Evolutionary conservation across 805 yeast species (phyloP).

Genomic region (Yarrowia sp.): DNA sequence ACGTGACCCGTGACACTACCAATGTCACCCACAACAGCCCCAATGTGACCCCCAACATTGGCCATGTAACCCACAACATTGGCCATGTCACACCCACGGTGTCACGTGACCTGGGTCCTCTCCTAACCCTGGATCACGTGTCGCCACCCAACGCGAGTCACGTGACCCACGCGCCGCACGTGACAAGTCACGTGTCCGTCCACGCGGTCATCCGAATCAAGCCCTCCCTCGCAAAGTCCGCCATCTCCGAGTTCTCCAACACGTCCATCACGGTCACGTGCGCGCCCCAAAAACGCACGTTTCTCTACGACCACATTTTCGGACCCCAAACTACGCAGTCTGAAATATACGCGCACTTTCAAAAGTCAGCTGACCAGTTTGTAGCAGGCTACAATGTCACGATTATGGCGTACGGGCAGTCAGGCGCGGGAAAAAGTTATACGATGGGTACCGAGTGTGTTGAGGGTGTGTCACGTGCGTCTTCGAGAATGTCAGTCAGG

Average conservation of each 20-base stretch:
- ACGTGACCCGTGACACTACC: too few species aligned
- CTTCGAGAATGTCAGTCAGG: neutral
- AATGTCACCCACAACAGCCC: too few species aligned
- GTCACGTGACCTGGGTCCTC: neutral
- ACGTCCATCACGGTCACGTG: slow-evolving; percentile 22
- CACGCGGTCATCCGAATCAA: slow-evolving; percentile 36
- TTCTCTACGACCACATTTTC: slow-evolving; percentile 43
- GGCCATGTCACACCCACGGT: neutral
- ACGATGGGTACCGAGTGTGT: slow-evolving; percentile 53
- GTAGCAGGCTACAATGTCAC: slow-evolving; percentile 46
- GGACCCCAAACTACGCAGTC: slow-evolving; percentile 42
- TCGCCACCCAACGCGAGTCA: neutral
- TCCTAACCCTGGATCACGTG: neutral
- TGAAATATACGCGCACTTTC: slow-evolving; percentile 41
- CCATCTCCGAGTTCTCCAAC: slow-evolving; percentile 11
- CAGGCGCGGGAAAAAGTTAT: slow-evolving; percentile 51
- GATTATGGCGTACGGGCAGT: slow-evolving; percentile 49
- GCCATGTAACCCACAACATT: neutral
- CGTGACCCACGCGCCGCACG: neutral
- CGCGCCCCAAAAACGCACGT: slow-evolving; percentile 38
- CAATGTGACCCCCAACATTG: neutral
- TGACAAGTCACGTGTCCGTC: neutral
- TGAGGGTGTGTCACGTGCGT: neutral
- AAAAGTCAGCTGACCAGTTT: slow-evolving; percentile 37
- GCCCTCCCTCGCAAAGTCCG: slow-evolving; percentile 3